A percentile compares a stretch with the other conserved stretches of the same genome.
Conservation (phyloP, 2,329 filamentous ascomycete species). For the Thelonectria blattea region DNA sequence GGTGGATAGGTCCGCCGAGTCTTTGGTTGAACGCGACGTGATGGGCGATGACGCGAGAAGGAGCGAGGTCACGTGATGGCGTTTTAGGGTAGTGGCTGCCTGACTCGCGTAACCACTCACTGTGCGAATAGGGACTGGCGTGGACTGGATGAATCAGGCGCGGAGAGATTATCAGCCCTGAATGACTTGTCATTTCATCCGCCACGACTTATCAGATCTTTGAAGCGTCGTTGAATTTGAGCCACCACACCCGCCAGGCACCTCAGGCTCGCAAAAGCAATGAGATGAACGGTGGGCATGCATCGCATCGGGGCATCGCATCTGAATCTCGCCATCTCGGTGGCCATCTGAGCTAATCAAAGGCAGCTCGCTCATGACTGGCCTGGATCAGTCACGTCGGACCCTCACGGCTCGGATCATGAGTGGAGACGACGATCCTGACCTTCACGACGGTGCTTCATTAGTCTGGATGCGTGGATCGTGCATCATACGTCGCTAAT, state of each 20-base stretch:
- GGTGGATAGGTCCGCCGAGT: too few relatives aligned
- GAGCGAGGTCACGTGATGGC: constrained; percentile 15
- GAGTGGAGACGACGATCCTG: neutral
- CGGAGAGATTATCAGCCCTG: too few relatives aligned
- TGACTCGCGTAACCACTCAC: neutral
- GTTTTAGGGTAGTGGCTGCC: neutral
- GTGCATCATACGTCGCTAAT: neutral
- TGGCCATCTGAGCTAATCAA: neutral
- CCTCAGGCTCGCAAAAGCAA: neutral
- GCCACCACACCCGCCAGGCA: neutral
- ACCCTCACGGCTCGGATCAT: too few relatives aligned
- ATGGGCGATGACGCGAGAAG: constrained; percentile 8
- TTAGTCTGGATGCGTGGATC: neutral
- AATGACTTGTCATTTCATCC: neutral
- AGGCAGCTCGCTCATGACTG: too few relatives aligned
- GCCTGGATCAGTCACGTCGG: too few relatives aligned
- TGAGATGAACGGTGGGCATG: neutral
- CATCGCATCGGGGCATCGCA: neutral
- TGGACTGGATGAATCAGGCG: too few relatives aligned
- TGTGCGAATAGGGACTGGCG: too few relatives aligned
- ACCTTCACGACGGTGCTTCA: neutral
- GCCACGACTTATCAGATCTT: neutral
- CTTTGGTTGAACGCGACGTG: neutral
- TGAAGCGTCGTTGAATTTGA: neutral
- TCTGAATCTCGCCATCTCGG: neutral